These are phyloP conservation scores for Rosellinia necatrix DNA, from an alignment of 2,329 filamentous ascomycete genomes.

Conservation along the genomic window DNA sequence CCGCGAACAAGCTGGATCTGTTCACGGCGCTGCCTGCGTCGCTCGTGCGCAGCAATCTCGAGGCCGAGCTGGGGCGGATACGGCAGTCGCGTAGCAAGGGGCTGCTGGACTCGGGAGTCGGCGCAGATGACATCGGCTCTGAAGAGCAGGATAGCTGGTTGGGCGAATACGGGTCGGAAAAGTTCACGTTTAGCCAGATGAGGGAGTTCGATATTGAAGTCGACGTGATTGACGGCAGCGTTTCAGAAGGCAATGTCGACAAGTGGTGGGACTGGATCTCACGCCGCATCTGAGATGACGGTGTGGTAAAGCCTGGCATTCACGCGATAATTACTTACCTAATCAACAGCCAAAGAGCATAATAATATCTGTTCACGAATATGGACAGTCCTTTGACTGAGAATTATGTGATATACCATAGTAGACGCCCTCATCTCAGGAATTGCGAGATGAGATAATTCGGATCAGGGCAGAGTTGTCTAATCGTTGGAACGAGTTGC, in stretches of 20 bases:
- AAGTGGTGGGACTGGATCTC: constrained; percentile 94
- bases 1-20: constrained; percentile 93
- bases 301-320: not conserved
- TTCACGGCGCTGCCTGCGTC: constrained; percentile 87
- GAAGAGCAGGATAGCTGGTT: constrained; percentile 84
- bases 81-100: constrained; percentile 78
- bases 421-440: not conserved
- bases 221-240: constrained; percentile 76
- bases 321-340: constrained; percentile 9
- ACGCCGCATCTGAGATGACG: constrained; percentile 62
- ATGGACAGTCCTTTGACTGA: not conserved
- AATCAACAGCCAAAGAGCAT: constrained; percentile 5
- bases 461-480: not conserved
- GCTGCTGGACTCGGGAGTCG: constrained; percentile 80
- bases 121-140: constrained; percentile 60
- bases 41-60: constrained; percentile 74
- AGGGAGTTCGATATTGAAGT: constrained; percentile 81
- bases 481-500: not conserved
- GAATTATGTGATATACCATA: not conserved
- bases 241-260: constrained; percentile 69
- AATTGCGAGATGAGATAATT: not conserved
- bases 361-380: not conserved
- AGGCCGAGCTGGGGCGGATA: constrained; percentile 80
- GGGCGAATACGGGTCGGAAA: constrained; percentile 76
- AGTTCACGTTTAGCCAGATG: constrained; percentile 82